phyloP scores from a whole-genome alignment of 352 stramenopile species.

The Globisporangium cystogenes region DNA sequence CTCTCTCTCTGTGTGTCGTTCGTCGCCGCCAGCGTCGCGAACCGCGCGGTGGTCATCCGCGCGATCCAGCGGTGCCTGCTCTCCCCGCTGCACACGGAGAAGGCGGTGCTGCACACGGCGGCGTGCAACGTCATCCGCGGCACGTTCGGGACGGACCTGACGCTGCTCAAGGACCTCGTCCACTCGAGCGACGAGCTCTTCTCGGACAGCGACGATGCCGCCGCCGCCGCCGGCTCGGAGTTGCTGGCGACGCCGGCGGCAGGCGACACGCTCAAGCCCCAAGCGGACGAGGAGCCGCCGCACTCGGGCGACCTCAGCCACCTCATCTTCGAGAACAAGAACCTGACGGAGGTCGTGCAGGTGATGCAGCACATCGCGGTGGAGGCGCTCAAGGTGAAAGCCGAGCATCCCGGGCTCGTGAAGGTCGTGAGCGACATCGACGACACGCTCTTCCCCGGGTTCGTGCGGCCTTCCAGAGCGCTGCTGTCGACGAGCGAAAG shows the following conservation, averaged over 20 bases:
- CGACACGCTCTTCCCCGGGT: slow-evolving; percentile 74
- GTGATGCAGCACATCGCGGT: slow-evolving; percentile 84
- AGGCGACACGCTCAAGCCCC: background rate
- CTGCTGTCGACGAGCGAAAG: background rate
- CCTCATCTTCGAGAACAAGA: slow-evolving; percentile 73
- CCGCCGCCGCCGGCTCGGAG: background rate
- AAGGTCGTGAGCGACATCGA: slow-evolving; percentile 88
- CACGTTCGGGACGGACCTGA: slow-evolving; percentile 63
- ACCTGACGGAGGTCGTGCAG: slow-evolving; percentile 71
- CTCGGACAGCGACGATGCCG: slow-evolving; percentile 16
- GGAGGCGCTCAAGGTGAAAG: slow-evolving; percentile 64
- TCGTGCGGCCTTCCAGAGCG: background rate
- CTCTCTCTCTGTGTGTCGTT: too few species aligned
- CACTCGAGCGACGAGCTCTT: slow-evolving; percentile 57
- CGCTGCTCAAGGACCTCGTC: slow-evolving; percentile 76
- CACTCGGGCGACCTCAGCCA: slow-evolving; percentile 74
- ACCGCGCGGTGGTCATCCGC: slow-evolving; percentile 70
- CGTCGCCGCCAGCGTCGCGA: slow-evolving; percentile 32
- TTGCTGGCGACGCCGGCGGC: background rate
- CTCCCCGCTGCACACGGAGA: slow-evolving; percentile 64
- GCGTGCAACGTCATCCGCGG: slow-evolving; percentile 67
- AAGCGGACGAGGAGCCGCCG: slow-evolving; percentile 26
- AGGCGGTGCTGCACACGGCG: slow-evolving; percentile 53
- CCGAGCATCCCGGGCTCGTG: slow-evolving; percentile 46
- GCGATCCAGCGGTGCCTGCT: slow-evolving; percentile 75